Conservation (phyloP, 2,329 filamentous ascomycete genomes). For the Leptographium galeiforme region DNA sequence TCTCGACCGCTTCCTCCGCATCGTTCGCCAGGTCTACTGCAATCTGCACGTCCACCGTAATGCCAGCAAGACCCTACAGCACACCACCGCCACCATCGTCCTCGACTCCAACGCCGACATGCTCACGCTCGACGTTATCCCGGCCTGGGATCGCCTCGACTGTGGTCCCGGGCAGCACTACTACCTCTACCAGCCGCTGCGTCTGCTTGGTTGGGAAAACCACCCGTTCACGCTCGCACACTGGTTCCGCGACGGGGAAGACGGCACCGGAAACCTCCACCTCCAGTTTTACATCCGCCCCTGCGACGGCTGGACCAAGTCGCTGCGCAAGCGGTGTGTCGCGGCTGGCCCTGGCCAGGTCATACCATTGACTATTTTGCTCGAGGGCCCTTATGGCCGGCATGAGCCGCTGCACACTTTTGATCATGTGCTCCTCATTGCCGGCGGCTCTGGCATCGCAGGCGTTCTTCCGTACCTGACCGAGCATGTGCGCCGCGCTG, state of each 20-base stretch:
- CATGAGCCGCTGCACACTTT: slow-evolving; percentile 1
- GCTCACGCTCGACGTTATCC: slow-evolving; percentile 1
- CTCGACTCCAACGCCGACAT: slow-evolving; percentile 1
- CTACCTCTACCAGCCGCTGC: slow-evolving; percentile 28
- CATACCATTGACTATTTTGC: neutral
- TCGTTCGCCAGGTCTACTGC: slow-evolving; percentile 27
- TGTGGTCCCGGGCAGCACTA: slow-evolving; percentile 27
- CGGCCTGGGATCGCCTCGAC: neutral
- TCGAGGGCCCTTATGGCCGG: slow-evolving; percentile 8
- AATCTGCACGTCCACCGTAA: slow-evolving; percentile 16
- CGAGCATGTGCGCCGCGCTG: slow-evolving; percentile 1
- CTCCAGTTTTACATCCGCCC: slow-evolving; percentile 4
- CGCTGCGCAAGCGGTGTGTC: neutral
- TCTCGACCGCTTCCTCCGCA: slow-evolving; percentile 17
- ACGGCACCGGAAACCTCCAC: neutral
- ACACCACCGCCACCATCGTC: neutral
- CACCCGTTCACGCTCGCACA: slow-evolving; percentile 34
- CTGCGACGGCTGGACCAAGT: slow-evolving; percentile 6
- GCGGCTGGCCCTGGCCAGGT: neutral
- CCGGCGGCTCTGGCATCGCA: slow-evolving; percentile 5
- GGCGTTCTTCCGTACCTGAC: slow-evolving; percentile 2
- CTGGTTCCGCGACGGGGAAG: neutral
- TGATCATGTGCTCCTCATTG: slow-evolving; percentile 3
- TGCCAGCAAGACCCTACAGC: neutral
- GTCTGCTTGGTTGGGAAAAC: slow-evolving; percentile 29